phyloP scores from a whole-genome alignment of 2,329 filamentous ascomycete genomes.

The Cercospora sp. region DNA sequence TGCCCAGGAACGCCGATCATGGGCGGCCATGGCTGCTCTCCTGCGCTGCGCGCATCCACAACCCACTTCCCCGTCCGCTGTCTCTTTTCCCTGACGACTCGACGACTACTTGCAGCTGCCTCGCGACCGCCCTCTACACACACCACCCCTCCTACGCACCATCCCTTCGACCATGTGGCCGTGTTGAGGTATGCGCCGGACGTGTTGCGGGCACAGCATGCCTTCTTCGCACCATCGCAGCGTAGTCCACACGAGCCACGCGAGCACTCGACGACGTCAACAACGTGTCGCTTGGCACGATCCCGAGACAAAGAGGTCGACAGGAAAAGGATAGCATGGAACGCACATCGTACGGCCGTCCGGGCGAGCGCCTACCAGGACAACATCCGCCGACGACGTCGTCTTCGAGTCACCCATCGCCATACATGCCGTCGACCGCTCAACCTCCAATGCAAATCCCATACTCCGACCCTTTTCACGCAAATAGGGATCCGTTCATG shows the following conservation, averaged over 20 bases:
- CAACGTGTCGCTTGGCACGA: slow-evolving; percentile 6
- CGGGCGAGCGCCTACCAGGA: slow-evolving; percentile 43
- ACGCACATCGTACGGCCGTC: slow-evolving; percentile 39
- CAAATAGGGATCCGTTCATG: slow-evolving; percentile 50
- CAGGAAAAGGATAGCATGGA: slow-evolving; percentile 24
- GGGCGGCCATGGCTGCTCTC: background rate
- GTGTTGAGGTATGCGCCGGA: slow-evolving; percentile 4
- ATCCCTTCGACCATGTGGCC: background rate
- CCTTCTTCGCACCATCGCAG: background rate
- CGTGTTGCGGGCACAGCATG: slow-evolving; percentile 5
- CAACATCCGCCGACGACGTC: slow-evolving; percentile 32
- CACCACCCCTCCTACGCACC: background rate
- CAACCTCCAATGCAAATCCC: slow-evolving; percentile 47
- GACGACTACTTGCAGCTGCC: background rate
- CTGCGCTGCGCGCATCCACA: slow-evolving; percentile 1
- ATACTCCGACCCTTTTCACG: slow-evolving; percentile 49
- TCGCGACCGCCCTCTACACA: background rate
- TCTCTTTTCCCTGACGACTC: slow-evolving; percentile 4
- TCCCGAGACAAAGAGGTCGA: slow-evolving; percentile 1
- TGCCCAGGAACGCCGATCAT: background rate
- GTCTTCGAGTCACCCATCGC: slow-evolving; percentile 40
- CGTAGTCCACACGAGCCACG: slow-evolving; percentile 8
- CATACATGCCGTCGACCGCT: slow-evolving; percentile 35
- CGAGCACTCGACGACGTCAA: slow-evolving; percentile 5
- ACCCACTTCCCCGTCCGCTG: slow-evolving; percentile 3